Evolutionary conservation across 345 rosid species (phyloP).

Genomic region (thale cress (Arabidopsis thaliana)): TAIR10.1 NC_003074.8:22115501-22116000

Average conservation of each 20-base stretch:
- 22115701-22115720: not conserved
- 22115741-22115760: not conserved
- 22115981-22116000: conserved; percentile 38
- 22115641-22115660: not conserved
- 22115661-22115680: not conserved
- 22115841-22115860: not conserved
- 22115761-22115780: not conserved
- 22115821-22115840: not conserved
- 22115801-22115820: not conserved
- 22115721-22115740: not conserved
- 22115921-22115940: conserved; percentile 13
- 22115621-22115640: not conserved
- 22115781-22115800: not conserved
- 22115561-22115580: no score
- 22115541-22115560: no score
- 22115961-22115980: conserved; percentile 29
- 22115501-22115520: no score
- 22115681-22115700: no score
- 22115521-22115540: no score
- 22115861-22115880: not conserved
- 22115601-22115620: no score
- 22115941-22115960: conserved; percentile 35
- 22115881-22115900: not conserved
- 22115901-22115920: not conserved
- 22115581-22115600: no score